These are phyloP conservation scores for Annona squamosa DNA, from an alignment of 164 flowering plant species.

Conservation along the genomic window DNA sequence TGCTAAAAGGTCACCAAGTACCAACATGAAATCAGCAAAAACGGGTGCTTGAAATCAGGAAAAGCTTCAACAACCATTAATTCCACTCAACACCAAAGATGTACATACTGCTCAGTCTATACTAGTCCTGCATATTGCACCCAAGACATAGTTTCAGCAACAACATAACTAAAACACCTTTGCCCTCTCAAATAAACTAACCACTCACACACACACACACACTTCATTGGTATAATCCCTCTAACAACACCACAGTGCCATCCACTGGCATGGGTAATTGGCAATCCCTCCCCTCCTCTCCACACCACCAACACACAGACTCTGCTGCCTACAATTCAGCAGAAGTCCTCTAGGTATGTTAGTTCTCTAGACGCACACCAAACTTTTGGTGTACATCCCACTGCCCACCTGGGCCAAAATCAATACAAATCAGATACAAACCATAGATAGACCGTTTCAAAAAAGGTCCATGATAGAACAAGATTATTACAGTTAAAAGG, in stretches of 20 bases:
- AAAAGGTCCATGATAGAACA: background rate
- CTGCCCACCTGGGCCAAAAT: background rate
- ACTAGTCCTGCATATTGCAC: background rate
- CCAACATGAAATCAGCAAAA: background rate
- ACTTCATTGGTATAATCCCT: background rate
- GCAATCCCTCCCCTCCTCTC: conserved; percentile 14
- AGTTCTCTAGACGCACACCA: conserved; percentile 5
- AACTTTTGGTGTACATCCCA: background rate
- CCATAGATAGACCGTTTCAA: conserved; percentile 4
- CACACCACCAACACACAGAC: background rate
- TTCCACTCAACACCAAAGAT: background rate
- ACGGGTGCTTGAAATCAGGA: background rate
- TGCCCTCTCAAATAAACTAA: background rate
- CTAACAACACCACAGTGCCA: background rate
- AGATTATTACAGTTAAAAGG: background rate
- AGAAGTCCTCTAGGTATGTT: conserved; percentile 3
- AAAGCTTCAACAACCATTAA: background rate
- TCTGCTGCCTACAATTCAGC: conserved; percentile 2
- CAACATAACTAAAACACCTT: conserved; percentile 1
- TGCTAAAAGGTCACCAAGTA: no score
- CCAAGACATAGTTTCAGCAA: background rate
- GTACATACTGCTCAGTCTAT: background rate
- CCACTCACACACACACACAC: background rate
- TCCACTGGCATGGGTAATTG: conserved; percentile 9
- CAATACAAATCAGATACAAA: background rate